Conservation (phyloP, 495 filamentous ascomycete genomes). For the Trichocladium antarcticum region DNA sequence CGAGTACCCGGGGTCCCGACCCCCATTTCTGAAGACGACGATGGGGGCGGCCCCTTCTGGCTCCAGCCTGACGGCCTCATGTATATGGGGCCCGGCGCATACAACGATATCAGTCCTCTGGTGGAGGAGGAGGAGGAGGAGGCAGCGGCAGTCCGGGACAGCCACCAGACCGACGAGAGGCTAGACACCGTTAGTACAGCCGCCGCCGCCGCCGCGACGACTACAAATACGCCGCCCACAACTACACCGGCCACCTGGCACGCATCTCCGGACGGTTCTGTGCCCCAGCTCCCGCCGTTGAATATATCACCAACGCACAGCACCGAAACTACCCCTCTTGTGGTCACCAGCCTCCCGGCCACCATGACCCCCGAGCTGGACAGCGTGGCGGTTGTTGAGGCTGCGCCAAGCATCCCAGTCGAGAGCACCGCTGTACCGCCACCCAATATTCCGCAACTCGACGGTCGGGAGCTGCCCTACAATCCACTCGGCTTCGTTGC, state of each 20-base stretch:
- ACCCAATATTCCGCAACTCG: conserved; percentile 11
- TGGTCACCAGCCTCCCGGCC: conserved; percentile 10
- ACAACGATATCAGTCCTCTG: conserved; percentile 28
- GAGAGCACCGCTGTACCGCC: background rate
- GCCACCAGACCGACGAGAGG: background rate
- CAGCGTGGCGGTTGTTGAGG: background rate
- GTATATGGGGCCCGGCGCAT: conserved; percentile 32
- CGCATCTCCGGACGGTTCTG: too few relatives aligned
- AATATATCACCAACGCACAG: conserved; percentile 16
- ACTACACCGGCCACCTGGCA: too few relatives aligned
- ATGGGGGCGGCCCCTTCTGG: conserved; percentile 21
- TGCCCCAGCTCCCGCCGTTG: too few relatives aligned
- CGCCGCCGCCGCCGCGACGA: too few relatives aligned
- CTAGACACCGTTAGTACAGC: too few relatives aligned
- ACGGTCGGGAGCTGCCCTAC: conserved; percentile 10
- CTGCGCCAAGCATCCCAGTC: background rate
- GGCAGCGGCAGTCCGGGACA: background rate
- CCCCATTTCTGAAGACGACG: conserved; percentile 11
- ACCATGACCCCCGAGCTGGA: conserved; percentile 8
- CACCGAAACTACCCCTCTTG: conserved; percentile 16
- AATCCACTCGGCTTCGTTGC: conserved; percentile 36
- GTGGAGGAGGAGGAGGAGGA: conserved; percentile 24
- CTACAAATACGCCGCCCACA: too few relatives aligned
- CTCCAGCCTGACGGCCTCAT: conserved; percentile 35
- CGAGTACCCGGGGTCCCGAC: conserved; percentile 9